Conservation (phyloP, 2,329 filamentous ascomycete genomes). For the Fusarium sublunatum region DNA sequence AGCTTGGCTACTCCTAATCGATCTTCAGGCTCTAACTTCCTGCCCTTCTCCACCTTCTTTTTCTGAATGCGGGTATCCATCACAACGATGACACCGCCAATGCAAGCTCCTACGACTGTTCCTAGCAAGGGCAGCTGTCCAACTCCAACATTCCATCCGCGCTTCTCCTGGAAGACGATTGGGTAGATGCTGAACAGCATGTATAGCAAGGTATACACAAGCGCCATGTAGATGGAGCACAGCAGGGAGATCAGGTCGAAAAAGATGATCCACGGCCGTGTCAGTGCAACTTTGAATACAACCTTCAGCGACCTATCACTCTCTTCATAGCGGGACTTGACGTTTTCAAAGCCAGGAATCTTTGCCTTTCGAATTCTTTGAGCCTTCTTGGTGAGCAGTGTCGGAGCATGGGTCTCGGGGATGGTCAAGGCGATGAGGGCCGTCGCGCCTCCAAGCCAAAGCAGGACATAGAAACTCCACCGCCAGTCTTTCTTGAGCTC, state of each 20-base stretch:
- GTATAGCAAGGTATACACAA: conserved; percentile 76
- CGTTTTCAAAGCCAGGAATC: conserved; percentile 29
- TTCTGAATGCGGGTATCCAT: conserved; percentile 29
- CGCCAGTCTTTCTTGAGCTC: conserved; percentile 75
- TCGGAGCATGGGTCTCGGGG: conserved; percentile 85
- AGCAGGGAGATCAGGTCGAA: conserved; percentile 86
- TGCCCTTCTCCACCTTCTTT: conserved; percentile 19
- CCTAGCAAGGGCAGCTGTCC: conserved; percentile 39
- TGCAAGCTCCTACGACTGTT: conserved; percentile 33
- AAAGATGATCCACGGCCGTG: conserved; percentile 73
- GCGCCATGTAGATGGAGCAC: conserved; percentile 83
- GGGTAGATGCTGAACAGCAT: conserved; percentile 77
- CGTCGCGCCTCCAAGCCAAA: conserved; percentile 84
- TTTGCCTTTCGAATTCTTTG: conserved; percentile 32
- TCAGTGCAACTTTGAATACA: conserved; percentile 76
- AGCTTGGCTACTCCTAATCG: conserved; percentile 36
- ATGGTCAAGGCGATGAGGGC: conserved; percentile 83
- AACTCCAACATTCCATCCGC: conserved; percentile 36
- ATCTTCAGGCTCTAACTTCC: conserved; percentile 32
- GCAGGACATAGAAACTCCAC: conserved; percentile 29
- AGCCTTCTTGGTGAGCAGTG: conserved; percentile 63
- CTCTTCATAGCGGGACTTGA: conserved; percentile 27
- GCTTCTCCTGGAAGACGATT: conserved; percentile 70
- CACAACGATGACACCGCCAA: conserved; percentile 30
- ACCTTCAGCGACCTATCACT: conserved; percentile 15